These are phyloP conservation scores for Alternaria rosae DNA, from an alignment of 2,329 filamentous ascomycete genomes.

Conservation along the genomic window DNA sequence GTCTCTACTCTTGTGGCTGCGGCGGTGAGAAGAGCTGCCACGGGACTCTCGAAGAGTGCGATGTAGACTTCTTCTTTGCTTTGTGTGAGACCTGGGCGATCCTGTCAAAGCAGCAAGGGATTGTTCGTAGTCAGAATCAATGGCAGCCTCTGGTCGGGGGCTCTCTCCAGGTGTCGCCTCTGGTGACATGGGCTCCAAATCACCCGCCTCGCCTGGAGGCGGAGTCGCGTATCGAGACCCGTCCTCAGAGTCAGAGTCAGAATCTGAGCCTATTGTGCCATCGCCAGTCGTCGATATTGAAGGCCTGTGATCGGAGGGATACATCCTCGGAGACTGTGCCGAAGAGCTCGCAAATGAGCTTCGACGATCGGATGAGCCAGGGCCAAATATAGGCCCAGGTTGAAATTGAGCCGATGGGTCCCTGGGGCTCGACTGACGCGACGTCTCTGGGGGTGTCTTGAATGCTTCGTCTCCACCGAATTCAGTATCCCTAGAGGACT, in stretches of 20 bases:
- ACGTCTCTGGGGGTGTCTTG: constrained; percentile 56
- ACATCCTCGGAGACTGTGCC: constrained; percentile 44
- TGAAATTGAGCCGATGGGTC: constrained; percentile 38
- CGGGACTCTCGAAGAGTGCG: constrained; percentile 84
- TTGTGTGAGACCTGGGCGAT: constrained; percentile 65
- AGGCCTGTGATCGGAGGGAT: constrained; percentile 40
- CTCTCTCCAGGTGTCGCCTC: constrained; percentile 35
- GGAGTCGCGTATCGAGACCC: constrained; percentile 42
- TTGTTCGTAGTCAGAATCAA: constrained; percentile 43
- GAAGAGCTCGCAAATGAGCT: constrained; percentile 45
- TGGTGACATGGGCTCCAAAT: constrained; percentile 31
- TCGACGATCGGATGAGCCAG: constrained; percentile 39
- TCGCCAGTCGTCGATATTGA: constrained; percentile 46
- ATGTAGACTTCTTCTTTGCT: constrained; percentile 84
- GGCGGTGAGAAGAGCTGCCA: constrained; percentile 69
- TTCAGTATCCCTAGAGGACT: constrained; percentile 48
- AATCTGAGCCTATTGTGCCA: constrained; percentile 26
- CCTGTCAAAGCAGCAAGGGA: constrained; percentile 38
- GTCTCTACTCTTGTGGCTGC: constrained; percentile 79
- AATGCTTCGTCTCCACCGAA: constrained; percentile 52
- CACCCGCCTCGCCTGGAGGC: constrained; percentile 36
- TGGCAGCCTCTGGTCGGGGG: constrained; percentile 29
- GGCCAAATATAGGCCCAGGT: constrained; percentile 45
- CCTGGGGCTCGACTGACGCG: constrained; percentile 47
- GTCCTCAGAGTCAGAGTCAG: constrained; percentile 38